A percentile compares a stretch with the other conserved stretches of the same genome.
These are phyloP conservation scores for Cinnamomum chago DNA, from an alignment of 164 flowering plant genomes.

Conservation along the genomic window DNA sequence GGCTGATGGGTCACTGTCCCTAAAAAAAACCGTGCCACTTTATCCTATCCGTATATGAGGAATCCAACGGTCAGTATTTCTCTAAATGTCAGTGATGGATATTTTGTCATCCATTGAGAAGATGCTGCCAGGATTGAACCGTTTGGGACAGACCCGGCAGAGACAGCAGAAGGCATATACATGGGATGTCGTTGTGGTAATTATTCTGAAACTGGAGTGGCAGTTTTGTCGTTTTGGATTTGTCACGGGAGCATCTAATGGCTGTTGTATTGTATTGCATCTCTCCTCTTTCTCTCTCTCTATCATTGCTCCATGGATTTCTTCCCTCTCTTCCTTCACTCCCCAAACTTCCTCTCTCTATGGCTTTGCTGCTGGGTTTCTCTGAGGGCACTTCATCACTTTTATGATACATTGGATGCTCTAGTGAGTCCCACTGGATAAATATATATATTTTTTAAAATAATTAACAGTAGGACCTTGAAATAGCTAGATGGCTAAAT, in stretches of 20 bases:
- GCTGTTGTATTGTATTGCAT: not conserved
- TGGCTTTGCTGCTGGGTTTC: too few species aligned
- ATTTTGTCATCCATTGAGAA: not conserved
- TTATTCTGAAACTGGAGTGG: not conserved
- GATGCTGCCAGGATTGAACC: not conserved
- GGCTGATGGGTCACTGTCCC: not conserved
- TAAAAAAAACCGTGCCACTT: not conserved
- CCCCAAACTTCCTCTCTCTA: too few species aligned
- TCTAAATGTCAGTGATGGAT: not conserved
- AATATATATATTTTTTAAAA: too few species aligned
- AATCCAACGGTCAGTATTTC: slow-evolving; percentile 5
- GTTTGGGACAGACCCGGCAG: not conserved
- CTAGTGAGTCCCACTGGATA: too few species aligned
- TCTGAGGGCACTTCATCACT: too few species aligned
- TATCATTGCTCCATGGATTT: slow-evolving; percentile 5
- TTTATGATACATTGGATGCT: too few species aligned
- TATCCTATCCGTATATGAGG: not conserved
- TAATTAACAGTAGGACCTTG: too few species aligned
- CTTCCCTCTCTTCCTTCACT: not conserved
- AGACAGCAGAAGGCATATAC: not conserved
- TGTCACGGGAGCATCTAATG: slow-evolving; percentile 2
- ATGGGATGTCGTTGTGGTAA: slow-evolving; percentile 7
- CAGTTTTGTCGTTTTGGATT: slow-evolving; percentile 5
- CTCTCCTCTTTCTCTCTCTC: not conserved
- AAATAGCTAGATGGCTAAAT: too few species aligned